Evolutionary conservation across 805 yeast genomes (phyloP), one percentile per base, ranked within the genome.

Genomic region (Wickerhamiella australiensis): DNA sequence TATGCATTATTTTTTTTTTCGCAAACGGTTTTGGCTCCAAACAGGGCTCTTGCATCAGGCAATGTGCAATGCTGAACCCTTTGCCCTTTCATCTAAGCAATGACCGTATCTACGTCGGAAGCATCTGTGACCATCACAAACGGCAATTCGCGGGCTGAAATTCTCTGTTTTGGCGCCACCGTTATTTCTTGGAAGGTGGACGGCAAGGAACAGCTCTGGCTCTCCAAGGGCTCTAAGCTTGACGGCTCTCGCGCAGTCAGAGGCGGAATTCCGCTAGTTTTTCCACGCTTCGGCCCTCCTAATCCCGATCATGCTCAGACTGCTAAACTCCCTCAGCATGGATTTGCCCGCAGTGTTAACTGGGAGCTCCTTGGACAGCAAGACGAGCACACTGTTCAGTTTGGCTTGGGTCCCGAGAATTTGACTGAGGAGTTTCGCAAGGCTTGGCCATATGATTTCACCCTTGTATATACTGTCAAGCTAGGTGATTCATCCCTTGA

Each of bases 321-420:
- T 6, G 73, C 69, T 50, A 64, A 74, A 31, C 74, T 92, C 55
- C 96, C 96, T 17, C 97, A 92, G 68, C 98, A 92, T 63, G 98
- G 98, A 1, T 84, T 92, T 68, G 98, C 95, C 17, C 75, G 98
- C 65, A 82, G 77, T 65, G 80, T 90, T 12, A 68, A 73, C 17
- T 92, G 98, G 98, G 96, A 92, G 65, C 85, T 88, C 58, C 71
- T 92, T 53, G 98, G 98, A 35, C 90, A 86, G 66, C 77, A 82
- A 17, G 72, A 73, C 31, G 79, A 74, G 48, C 65, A 69, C 42
- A 78, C 94, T 4, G 83, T 82, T 41, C 96, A 92, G 65, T 88
- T 87, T 65, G 98, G 87, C 0, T 74, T 92, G 51, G 81, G 92
- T 15, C 95, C 95, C 5, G 95, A 86, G 61, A 71, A 79, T 49